A percentile compares a stretch with the other conserved stretches of the same genome.
Evolutionary conservation across 1,139 yeast genomes (phyloP).

Genomic region (Yarrowia galli): DNA sequence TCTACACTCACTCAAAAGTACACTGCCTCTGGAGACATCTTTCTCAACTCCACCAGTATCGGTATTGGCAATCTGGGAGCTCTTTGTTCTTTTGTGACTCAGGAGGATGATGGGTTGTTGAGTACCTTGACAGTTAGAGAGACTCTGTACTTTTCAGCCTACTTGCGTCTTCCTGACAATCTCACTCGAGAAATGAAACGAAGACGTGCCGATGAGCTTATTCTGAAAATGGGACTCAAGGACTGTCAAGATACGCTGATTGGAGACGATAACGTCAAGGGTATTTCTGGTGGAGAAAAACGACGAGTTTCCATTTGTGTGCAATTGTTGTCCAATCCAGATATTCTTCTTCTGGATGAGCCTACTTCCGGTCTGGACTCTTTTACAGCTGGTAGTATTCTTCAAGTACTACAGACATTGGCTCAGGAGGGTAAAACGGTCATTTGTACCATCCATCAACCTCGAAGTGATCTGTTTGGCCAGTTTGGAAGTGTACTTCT

Average conservation of each 20-base stretch:
- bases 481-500: constrained; percentile 72
- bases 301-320: constrained; percentile 83
- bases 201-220: constrained; percentile 60
- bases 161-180: constrained; percentile 59
- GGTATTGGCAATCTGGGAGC: constrained; percentile 17
- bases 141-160: constrained; percentile 75
- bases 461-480: constrained; percentile 68
- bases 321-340: constrained; percentile 75
- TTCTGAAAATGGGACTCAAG: constrained; percentile 70
- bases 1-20: constrained; percentile 55
- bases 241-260: constrained; percentile 81
- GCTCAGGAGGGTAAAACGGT: constrained; percentile 73
- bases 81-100: constrained; percentile 79
- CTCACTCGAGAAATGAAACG: constrained; percentile 47
- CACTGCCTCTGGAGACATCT: constrained; percentile 54
- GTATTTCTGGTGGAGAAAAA: constrained; percentile 87
- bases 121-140: constrained; percentile 79
- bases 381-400: constrained; percentile 74
- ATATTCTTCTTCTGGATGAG: constrained; percentile 76
- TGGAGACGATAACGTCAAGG: constrained; percentile 76
- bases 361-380: constrained; percentile 91
- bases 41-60: constrained; percentile 52
- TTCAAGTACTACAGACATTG: constrained; percentile 64
- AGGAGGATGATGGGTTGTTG: constrained; percentile 75
- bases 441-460: constrained; percentile 84